These are phyloP conservation scores for Russula ochroleuca DNA, from an alignment of 768 basidiomycete genomes.

Conservation along the genomic window DNA sequence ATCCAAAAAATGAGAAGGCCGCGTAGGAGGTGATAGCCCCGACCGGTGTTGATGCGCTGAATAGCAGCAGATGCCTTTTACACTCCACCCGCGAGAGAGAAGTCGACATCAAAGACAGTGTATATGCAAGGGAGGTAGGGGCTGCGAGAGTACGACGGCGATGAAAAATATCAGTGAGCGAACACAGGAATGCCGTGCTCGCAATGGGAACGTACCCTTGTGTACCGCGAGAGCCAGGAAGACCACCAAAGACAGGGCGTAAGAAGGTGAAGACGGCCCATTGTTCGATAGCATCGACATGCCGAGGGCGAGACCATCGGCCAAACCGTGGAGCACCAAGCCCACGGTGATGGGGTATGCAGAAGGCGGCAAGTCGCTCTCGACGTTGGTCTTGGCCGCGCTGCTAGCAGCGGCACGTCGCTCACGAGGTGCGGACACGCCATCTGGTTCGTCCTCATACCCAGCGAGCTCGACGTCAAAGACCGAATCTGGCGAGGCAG, in stretches of 20 bases:
- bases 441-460: slow-evolving; percentile 42
- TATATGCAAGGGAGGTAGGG: slow-evolving; percentile 86
- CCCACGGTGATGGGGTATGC: slow-evolving; percentile 80
- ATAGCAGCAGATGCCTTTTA: slow-evolving; percentile 68
- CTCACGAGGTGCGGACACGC: slow-evolving; percentile 16
- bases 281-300: slow-evolving; percentile 53
- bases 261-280: slow-evolving; percentile 33
- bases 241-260: slow-evolving; percentile 69
- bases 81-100: slow-evolving; percentile 65
- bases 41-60: slow-evolving; percentile 79
- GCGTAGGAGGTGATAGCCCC: slow-evolving; percentile 75
- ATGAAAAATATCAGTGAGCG: neutral
- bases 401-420: neutral
- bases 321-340: slow-evolving; percentile 79
- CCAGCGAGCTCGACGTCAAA: slow-evolving; percentile 65
- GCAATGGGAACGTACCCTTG: slow-evolving; percentile 54
- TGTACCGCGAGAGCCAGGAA: slow-evolving; percentile 90
- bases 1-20: slow-evolving; percentile 53
- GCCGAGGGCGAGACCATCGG: slow-evolving; percentile 91
- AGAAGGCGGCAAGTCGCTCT: slow-evolving; percentile 33
- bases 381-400: neutral
- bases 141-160: slow-evolving; percentile 42
- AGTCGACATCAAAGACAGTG: slow-evolving; percentile 76
- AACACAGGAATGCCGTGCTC: neutral
- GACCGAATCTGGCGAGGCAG: slow-evolving; percentile 38